phyloP scores from a whole-genome alignment of 768 basidiomycete species.

The Pilatotrama ljubarskyi region DNA sequence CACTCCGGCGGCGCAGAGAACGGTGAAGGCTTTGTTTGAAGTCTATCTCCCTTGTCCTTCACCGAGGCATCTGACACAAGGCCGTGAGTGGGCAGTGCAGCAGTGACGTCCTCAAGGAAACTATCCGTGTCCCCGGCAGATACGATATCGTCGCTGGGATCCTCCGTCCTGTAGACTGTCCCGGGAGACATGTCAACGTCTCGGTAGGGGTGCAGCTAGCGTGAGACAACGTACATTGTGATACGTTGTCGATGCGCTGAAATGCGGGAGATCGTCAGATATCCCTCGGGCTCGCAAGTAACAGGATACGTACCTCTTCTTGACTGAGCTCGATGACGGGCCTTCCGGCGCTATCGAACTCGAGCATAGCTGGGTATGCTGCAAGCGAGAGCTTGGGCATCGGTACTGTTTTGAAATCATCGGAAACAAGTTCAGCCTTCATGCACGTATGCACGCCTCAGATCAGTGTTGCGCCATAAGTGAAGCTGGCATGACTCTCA shows the following conservation, averaged over 20 bases:
- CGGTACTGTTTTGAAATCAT: neutral
- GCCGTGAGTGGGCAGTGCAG: no score
- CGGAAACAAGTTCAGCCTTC: constrained; percentile 7
- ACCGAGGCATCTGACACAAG: no score
- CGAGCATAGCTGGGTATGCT: constrained; percentile 19
- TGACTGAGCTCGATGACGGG: constrained; percentile 18
- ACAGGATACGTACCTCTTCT: constrained; percentile 18
- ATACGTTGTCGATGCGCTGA: constrained; percentile 27
- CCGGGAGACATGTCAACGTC: neutral
- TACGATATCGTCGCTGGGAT: constrained; percentile 24
- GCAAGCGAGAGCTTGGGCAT: constrained; percentile 25
- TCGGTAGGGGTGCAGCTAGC: neutral
- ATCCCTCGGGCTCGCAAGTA: neutral
- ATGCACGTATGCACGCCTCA: neutral
- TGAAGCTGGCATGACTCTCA: constrained; percentile 22
- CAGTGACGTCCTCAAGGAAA: neutral
- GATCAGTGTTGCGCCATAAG: neutral
- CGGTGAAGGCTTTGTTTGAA: no score
- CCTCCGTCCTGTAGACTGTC: constrained; percentile 30
- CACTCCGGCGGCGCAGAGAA: no score
- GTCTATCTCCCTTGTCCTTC: no score
- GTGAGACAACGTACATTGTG: constrained; percentile 21
- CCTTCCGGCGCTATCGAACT: constrained; percentile 25
- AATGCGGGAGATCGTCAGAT: neutral
- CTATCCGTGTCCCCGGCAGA: neutral